These are phyloP conservation scores for Alternaria viburni DNA, from an alignment of 2,329 filamentous ascomycete species.

Conservation along the genomic window DNA sequence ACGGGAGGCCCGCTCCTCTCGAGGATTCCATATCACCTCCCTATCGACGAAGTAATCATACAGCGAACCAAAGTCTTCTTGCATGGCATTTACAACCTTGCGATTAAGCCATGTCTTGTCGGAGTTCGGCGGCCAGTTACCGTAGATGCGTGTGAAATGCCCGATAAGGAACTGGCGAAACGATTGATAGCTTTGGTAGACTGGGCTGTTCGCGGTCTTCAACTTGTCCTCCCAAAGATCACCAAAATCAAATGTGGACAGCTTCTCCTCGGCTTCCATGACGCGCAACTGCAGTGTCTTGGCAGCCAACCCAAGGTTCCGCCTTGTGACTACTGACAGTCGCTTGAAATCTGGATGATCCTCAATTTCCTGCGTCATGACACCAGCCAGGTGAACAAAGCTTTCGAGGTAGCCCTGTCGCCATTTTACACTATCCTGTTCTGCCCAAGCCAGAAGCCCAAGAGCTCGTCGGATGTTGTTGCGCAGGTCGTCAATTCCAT, in stretches of 20 bases:
- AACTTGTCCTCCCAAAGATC: slow-evolving; percentile 62
- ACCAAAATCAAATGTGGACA: slow-evolving; percentile 65
- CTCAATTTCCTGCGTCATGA: slow-evolving; percentile 57
- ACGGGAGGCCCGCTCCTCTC: slow-evolving; percentile 65
- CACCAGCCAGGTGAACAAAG: slow-evolving; percentile 71
- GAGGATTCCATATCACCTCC: slow-evolving; percentile 69
- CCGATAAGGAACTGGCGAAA: slow-evolving; percentile 66
- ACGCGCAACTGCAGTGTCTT: slow-evolving; percentile 68
- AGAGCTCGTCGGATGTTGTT: slow-evolving; percentile 66
- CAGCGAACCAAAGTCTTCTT: slow-evolving; percentile 70
- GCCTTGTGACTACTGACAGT: slow-evolving; percentile 67
- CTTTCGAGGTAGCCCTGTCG: slow-evolving; percentile 71
- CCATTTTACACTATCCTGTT: slow-evolving; percentile 67
- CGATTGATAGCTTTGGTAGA: slow-evolving; percentile 63
- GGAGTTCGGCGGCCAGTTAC: slow-evolving; percentile 65
- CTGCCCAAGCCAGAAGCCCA: slow-evolving; percentile 69
- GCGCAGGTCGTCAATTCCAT: slow-evolving; percentile 69
- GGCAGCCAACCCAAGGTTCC: slow-evolving; percentile 66
- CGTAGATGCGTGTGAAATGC: slow-evolving; percentile 64
- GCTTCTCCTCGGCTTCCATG: slow-evolving; percentile 66
- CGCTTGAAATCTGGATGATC: slow-evolving; percentile 62
- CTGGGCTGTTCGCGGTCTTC: slow-evolving; percentile 48
- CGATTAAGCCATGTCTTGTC: slow-evolving; percentile 64
- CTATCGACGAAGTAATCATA: slow-evolving; percentile 75
- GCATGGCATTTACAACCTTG: slow-evolving; percentile 62